Evolutionary conservation across 176 grass and related monocot genomes (phyloP), one percentile per base, ranked within the genome.

Genomic region (Triticum monococcum): DNA sequence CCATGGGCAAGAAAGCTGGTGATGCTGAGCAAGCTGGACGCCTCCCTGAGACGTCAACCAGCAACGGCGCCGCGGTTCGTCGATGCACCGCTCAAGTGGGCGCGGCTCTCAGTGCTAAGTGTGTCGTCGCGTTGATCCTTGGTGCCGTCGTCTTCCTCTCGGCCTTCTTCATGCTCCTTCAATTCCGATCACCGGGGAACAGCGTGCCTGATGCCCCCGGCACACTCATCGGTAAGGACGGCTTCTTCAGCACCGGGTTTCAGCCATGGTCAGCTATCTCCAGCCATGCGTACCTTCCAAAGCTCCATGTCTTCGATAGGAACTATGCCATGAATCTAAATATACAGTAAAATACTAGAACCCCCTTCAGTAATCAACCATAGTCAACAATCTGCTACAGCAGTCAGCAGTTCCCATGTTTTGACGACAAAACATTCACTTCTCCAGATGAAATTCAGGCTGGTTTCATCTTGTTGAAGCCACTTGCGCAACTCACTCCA

Each of bases 1-100:
- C 66, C 74, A 92, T 89, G 91, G 91, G 91, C 61, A 92, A 92
- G 84, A 31, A 89, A 80, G 75, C 68, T 18, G 24, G 87, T 63
- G 68, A 83, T 3, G 62, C 81, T 63, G 90, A 79, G 64, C 86
- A 88, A 32, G 83, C 79, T 7, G 20, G 38, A 28, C 28, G 23
- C 41, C 41, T 43, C 37, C 17, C 84, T 54, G 68, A 36, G 31
- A 69, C 80, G 26, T 50, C 35, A 12, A 8, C 62, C 45, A 28
- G 71, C n/a, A 26, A 52, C 48, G 14, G 48, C 24, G 52, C 56
- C 28, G 32, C 3, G 31, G 18, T 80, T 57, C 33, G 64, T 22
- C 50, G 35, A 22, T 66, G 25, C 6, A 5, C 25, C 11, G 38
- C 69, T 0, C 12, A 6, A 20, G 14, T 87, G 30, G 7, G 68